Conservation (phyloP, 163 green algal genomes). For the Coccomyxa subellipsoidea region DNA sequence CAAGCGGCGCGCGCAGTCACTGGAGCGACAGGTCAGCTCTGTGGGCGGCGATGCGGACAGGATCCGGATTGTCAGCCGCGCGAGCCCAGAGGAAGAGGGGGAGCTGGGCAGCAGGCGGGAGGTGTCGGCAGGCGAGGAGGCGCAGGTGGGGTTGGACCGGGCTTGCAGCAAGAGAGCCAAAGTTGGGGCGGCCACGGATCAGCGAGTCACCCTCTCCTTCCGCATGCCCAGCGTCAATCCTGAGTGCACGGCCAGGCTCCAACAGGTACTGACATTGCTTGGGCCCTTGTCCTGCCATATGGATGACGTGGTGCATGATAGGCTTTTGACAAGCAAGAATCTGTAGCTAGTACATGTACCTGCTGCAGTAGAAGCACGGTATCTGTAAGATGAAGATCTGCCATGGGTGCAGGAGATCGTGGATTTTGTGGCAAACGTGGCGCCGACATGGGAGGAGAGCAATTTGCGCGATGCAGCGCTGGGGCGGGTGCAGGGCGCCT, state of each 20-base stretch:
- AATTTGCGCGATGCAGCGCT: background rate
- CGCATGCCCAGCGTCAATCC: background rate
- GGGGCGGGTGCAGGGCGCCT: background rate
- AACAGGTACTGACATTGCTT: background rate
- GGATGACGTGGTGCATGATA: background rate
- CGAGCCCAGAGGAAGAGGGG: background rate
- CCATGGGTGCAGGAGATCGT: background rate
- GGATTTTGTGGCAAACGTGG: background rate
- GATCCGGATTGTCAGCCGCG: background rate
- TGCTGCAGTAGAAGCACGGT: background rate
- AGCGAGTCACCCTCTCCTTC: background rate
- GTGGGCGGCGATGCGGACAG: background rate
- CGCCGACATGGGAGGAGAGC: background rate
- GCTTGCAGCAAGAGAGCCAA: background rate
- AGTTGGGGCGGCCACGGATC: background rate
- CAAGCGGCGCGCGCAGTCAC: background rate
- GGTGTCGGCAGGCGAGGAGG: background rate
- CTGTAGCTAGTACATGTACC: no score
- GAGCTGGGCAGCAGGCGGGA: background rate
- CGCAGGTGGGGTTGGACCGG: background rate
- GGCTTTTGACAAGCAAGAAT: no score
- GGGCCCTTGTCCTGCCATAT: background rate
- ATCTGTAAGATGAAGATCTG: no score
- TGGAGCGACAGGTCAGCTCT: background rate
- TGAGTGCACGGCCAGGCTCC: background rate